Evolutionary conservation across 2,329 filamentous ascomycete species (phyloP), one percentile per base, ranked within the genome.

Genomic region (Fusarium avenaceum): DNA sequence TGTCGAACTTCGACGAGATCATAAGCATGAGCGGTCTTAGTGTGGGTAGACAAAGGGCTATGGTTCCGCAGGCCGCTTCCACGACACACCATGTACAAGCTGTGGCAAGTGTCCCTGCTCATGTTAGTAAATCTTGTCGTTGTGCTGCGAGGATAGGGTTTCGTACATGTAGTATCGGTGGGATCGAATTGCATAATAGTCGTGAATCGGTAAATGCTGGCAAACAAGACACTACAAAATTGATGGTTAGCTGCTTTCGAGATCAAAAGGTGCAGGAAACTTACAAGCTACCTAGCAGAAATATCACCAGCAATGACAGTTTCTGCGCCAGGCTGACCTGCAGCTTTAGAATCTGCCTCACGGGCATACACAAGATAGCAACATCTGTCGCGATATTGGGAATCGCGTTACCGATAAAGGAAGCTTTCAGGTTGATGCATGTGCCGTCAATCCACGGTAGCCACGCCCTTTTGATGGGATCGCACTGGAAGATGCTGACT

Each of bases 11-110:
- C 2, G 40, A 42, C 20, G 66, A 69, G 4, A 69, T 9, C 32
- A 55, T 69, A 5, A 54, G 14, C 65, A 69, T 66, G 1, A 69
- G 38, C 1, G 66, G 66, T 19, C 66, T 40, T 0, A 69, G 19
- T 6, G 66, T 69, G 0, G 66, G 66, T 1, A 69, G 50, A 9
- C 66, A 69, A 7, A 62, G 61, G 7, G 54, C 65, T 26, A 69
- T 69, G 6, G 44, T 65, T 48, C 65, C 66, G 10, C 66, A 69
- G 15, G 61, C 55, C 4, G 39, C 66, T 42, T 69, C 66, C 11
- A 69, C 60, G 10, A 69, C 66, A 55, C 66, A 69, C 66, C 66
- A 69, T 6, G 65, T 42, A 32, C 61, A 57, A 6, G 66, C 51
- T 32, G 66, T 66, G 2, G 66, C 66, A 3, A 69, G 66, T 13